Percentiles rank a stretch among this genome's conserved stretches.
Conservation (phyloP, 2,329 filamentous ascomycete genomes). For the Fusarium hostae region DNA sequence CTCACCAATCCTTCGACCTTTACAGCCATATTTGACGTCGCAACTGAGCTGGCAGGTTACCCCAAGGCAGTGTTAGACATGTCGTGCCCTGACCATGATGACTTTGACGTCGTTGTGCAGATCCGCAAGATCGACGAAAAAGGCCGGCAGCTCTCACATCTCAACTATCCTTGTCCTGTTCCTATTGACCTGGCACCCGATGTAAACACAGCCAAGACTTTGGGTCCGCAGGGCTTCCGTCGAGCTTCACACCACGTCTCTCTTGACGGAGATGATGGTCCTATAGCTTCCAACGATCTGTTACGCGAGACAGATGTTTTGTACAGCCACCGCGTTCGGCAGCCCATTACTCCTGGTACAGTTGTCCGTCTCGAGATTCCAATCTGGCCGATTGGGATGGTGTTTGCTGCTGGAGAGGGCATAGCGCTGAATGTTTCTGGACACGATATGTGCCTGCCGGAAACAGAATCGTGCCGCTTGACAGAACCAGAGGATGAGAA, state of each 20-base stretch:
- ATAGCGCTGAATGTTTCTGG: neutral
- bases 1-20: neutral
- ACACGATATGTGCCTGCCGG: neutral
- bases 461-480: neutral
- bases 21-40: accelerated
- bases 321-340: neutral
- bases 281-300: neutral
- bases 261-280: accelerated
- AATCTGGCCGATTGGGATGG: neutral
- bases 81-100: constrained; percentile 49
- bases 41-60: neutral
- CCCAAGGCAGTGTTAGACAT: constrained; percentile 15
- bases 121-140: constrained; percentile 18
- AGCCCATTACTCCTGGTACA: neutral
- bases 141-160: neutral
- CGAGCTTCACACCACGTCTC: neutral
- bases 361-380: neutral
- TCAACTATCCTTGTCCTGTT: neutral
- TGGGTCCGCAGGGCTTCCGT: neutral
- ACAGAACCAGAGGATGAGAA: neutral
- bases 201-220: neutral
- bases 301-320: neutral
- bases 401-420: neutral
- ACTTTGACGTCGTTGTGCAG: constrained; percentile 56
- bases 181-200: neutral